Evolutionary conservation across 208 protist species (phyloP), one percentile per base, ranked within the genome.

Genomic region (Acanthamoeba royreba): DNA sequence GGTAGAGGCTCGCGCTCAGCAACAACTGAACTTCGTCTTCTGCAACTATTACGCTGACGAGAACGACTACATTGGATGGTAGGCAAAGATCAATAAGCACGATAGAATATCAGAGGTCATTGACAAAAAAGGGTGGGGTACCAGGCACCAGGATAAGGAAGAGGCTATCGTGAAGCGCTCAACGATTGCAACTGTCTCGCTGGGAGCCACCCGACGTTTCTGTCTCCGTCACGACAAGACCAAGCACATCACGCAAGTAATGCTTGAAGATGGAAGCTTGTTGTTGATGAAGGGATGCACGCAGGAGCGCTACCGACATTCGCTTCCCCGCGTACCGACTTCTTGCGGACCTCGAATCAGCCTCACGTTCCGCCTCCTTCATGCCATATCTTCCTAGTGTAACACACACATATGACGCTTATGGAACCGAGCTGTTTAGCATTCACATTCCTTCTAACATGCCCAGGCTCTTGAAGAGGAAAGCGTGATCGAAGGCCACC

Each of bases 51-150:
- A 85, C 43, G 5, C 1, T 33, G 22, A 85, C n/a, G 43, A 85
- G 11, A 52, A 85, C 74, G 74, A 85, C 9, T 85, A 85, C 43
- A 85, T 85, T 19, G 74, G 74, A 7, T 85, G 74, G 74, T 85
- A 53, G 5, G 43, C 38, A 40, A 8, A 0, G 38, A 28, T 28
- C 31, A 43, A 33, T 22, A 42, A 15, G 31, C 2, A 43, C 1
- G 38, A 7, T 17, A 3, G 5, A 1, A 42, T 4, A 46, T 49
- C 15, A 77, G 9, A 77, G n/a, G n/a, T n/a, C n/a, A n/a, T n/a
- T n/a, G n/a, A n/a, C n/a, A n/a, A n/a, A n/a, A n/a, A n/a, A n/a
- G 22, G 13, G 22, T 58, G 22, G 13, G 49, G 15, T 47, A 9
- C 13, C 43, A 85, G 74, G 74, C 74, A 85, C 45, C 74, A 85